These are phyloP conservation scores for Podila verticillata DNA, from an alignment of 192 early-diverging fungal species.

Conservation along the genomic window DNA sequence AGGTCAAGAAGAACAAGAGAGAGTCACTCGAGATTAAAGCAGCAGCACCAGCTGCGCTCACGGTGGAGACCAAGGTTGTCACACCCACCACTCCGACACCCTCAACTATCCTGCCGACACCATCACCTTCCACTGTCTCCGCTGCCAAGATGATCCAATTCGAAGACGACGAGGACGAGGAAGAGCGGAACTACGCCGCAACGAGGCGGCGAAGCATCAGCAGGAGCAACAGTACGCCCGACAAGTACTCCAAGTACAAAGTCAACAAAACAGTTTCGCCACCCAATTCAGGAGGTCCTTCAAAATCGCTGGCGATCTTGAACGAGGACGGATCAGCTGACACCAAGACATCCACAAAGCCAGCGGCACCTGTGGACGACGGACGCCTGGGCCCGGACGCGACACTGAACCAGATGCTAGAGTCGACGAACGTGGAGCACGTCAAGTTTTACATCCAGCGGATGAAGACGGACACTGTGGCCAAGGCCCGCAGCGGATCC, in stretches of 20 bases:
- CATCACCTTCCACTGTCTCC: not conserved
- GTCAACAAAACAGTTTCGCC: not conserved
- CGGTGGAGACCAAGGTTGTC: not conserved
- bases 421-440: constrained; percentile 30
- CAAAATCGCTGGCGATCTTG: constrained; percentile 21
- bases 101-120: not conserved
- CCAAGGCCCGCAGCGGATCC: constrained; percentile 40
- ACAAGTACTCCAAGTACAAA: constrained; percentile 50
- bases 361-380: not conserved
- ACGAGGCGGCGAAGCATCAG: constrained; percentile 20
- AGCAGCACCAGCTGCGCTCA: no score
- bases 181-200: constrained; percentile 19
- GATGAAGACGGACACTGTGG: constrained; percentile 49
- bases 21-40: not conserved
- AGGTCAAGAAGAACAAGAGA: not conserved
- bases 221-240: constrained; percentile 31
- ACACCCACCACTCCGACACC: not conserved
- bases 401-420: constrained; percentile 26
- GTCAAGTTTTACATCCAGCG: constrained; percentile 44
- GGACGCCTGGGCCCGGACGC: constrained; percentile 33
- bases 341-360: not conserved
- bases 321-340: constrained; percentile 3
- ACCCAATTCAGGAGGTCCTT: not conserved
- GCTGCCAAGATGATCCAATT: not conserved
- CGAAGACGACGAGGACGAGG: constrained; percentile 27